A percentile compares a stretch with the other conserved stretches of the same genome.
phyloP scores from a whole-genome alignment of 2,329 filamentous ascomycete genomes.

The Hymenoscyphus linearis region DNA sequence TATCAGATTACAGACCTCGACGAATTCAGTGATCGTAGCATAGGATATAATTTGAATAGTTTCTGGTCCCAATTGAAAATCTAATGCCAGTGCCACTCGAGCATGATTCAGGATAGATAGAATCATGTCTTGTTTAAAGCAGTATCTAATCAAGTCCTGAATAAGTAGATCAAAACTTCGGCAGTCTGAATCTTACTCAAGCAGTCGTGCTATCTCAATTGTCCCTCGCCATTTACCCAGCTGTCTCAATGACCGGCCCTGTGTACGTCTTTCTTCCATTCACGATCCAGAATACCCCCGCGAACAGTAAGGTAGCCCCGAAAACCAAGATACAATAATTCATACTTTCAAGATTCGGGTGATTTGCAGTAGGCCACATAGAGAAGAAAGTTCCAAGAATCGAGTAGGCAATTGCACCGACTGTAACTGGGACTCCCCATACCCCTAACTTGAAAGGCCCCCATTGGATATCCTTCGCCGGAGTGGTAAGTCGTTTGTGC shows the following conservation, averaged over 20 bases:
- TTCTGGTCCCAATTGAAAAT: too few relatives aligned
- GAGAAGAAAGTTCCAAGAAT: slow-evolving; percentile 8
- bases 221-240: neutral
- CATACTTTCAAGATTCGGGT: slow-evolving; percentile 3
- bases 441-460: slow-evolving; percentile 8
- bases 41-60: too few relatives aligned
- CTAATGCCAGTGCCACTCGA: neutral
- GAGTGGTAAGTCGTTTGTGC: slow-evolving; percentile 9
- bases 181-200: too few relatives aligned
- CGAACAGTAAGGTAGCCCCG: slow-evolving; percentile 1
- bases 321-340: slow-evolving; percentile 10
- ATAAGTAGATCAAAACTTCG: too few relatives aligned
- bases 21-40: too few relatives aligned
- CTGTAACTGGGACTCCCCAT: slow-evolving; percentile 6
- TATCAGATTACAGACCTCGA: neutral
- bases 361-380: slow-evolving; percentile 5
- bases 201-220: neutral
- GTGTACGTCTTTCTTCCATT: slow-evolving; percentile 8
- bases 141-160: too few relatives aligned
- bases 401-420: slow-evolving; percentile 7
- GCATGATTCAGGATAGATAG: neutral
- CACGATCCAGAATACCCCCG: slow-evolving; percentile 6
- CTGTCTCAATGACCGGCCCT: slow-evolving; percentile 5
- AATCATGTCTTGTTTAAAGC: too few relatives aligned
- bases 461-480: slow-evolving; percentile 7